Evolutionary conservation across 805 yeast species (phyloP), one percentile per base, ranked within the genome.

Genomic region (Saccharomycopsis lassenensis): DNA sequence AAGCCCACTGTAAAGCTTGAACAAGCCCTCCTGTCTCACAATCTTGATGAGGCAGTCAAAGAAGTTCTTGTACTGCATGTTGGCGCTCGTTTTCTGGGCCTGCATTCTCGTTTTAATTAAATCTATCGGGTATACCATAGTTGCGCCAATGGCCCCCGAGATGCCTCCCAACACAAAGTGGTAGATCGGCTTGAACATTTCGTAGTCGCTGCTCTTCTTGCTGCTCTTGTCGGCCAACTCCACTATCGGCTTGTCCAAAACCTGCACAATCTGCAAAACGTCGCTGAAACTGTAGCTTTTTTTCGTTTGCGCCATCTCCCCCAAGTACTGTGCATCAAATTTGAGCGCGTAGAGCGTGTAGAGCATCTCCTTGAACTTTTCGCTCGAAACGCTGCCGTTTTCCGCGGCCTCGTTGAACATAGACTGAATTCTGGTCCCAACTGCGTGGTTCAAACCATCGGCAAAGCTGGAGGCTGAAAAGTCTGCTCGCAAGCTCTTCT

Each of bases 121-220:
- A 60, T 89, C 98, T 47, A 91, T 91, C 22, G 98, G 98, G 56
- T 89, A 89, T 29, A 89, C 98, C 11, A 81, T 83, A 4, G 95
- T 84, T n/a, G 98, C 96, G 44, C 98, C 98, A 58, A 89, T 76
- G 49, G 95, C 91, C 41, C 98, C 98, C 22, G 98, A 97, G 34
- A 87, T 69, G 3, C 96, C 85, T 12, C 98, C 98, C 41, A 89
- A 64, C 21, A 81, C 62, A 58, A 89, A 89, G 41, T 93, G 85
- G 59, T 87, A 84, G 38, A 78, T 67, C 6, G 94, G 83, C 52
- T 83, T 93, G 45, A 89, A 84, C 34, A 89, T 76, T 48, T 81
- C 71, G 65, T 61, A 67, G 34, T 69, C 61, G n/a, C 23, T 29
- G 26, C 21, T 15, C 15, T 11, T 14, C 33, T 17, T 10, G 24